Percentiles rank a stretch among this genome's conserved stretches.
Conservation (phyloP, 78 protist species). For the Dictyostelium purpureum region DNA sequence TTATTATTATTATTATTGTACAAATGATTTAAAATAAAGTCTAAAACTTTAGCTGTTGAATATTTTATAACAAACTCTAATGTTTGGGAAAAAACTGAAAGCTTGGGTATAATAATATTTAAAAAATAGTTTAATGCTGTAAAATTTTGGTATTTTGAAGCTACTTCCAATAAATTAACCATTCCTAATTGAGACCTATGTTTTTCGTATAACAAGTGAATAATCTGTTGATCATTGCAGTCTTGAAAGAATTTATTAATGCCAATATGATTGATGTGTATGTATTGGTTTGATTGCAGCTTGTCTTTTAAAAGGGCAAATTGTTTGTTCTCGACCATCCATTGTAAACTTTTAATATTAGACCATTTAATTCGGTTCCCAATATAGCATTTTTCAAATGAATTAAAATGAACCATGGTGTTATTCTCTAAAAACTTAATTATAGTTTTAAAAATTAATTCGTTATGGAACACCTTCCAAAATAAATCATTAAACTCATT, state of each 20-base stretch:
- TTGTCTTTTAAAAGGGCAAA: neutral
- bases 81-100: neutral
- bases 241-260: neutral
- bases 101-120: neutral
- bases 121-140: neutral
- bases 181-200: neutral
- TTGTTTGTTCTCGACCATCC: neutral
- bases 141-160: no score
- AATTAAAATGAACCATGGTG: no score
- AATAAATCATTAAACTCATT: no score
- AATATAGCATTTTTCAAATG: neutral
- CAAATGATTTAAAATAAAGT: neutral
- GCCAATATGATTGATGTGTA: neutral
- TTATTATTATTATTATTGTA: no score
- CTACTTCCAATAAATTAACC: neutral
- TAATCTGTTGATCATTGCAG: neutral
- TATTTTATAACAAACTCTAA: neutral
- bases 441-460: no score
- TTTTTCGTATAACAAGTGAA: neutral
- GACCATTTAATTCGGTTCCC: slow-evolving; percentile 7
- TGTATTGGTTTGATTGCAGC: neutral
- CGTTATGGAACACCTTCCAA: no score
- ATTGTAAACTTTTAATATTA: neutral
- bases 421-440: no score
- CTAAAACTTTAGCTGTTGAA: neutral